A percentile compares a stretch with the other conserved stretches of the same genome.
Conservation (phyloP, 2,329 filamentous ascomycete species). For the Septoria petroselini region DNA sequence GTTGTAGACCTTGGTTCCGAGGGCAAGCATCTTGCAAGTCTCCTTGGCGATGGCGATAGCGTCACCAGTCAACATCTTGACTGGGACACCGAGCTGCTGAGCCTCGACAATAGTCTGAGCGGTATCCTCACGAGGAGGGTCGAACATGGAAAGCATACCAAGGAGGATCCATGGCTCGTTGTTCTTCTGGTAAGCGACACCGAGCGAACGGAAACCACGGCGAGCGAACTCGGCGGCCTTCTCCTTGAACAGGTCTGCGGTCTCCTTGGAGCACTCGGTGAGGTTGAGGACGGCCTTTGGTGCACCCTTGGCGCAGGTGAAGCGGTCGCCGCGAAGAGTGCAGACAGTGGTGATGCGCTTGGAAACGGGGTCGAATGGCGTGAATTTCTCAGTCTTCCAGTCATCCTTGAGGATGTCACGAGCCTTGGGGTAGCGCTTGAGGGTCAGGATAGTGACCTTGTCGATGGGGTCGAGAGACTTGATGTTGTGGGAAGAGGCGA, state of each 20-base stretch:
- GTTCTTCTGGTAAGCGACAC: conserved; percentile 75
- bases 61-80: conserved; percentile 81
- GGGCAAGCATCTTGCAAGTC: conserved; percentile 77
- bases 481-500: conserved; percentile 75
- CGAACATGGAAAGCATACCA: conserved; percentile 76
- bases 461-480: conserved; percentile 76
- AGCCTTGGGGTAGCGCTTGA: conserved; percentile 73
- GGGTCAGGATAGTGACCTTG: conserved; percentile 73
- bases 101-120: conserved; percentile 75
- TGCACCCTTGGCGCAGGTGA: conserved; percentile 73
- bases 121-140: conserved; percentile 74
- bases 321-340: conserved; percentile 66
- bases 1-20: conserved; percentile 78
- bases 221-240: conserved; percentile 73
- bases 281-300: conserved; percentile 72
- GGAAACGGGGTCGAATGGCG: conserved; percentile 73
- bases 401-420: conserved; percentile 71
- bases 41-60: conserved; percentile 77
- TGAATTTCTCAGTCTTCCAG: conserved; percentile 76
- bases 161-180: conserved; percentile 70
- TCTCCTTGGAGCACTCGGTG: conserved; percentile 64
- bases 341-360: conserved; percentile 73
- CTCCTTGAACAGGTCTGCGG: conserved; percentile 63
- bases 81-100: conserved; percentile 70
- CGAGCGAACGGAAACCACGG: conserved; percentile 76